A percentile compares a stretch with the other conserved stretches of the same genome.
Conservation (phyloP, 768 basidiomycete species). For the Cantharellus cinnabarinus region DNA sequence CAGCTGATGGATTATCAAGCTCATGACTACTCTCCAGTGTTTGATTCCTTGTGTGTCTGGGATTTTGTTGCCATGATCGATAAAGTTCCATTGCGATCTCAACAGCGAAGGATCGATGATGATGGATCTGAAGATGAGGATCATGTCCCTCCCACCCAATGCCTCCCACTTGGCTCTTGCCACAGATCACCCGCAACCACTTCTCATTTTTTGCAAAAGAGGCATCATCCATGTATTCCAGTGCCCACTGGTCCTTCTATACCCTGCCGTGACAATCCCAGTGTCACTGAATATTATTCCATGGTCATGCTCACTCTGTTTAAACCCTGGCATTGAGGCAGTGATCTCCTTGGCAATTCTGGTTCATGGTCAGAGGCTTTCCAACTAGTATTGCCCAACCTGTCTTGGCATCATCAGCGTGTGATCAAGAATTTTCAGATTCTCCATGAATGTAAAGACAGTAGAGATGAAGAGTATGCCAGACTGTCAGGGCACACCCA, state of each 20-base stretch:
- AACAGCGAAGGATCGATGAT: constrained; percentile 11
- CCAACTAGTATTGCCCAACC: neutral
- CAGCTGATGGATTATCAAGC: constrained; percentile 11
- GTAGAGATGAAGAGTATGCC: neutral
- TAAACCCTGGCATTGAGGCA: constrained; percentile 21
- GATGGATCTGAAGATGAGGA: neutral
- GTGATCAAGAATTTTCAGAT: neutral
- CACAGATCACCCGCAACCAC: too few species aligned
- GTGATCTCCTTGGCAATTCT: constrained; percentile 12
- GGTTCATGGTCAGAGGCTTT: constrained; percentile 19
- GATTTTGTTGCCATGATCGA: neutral
- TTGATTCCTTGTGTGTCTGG: neutral
- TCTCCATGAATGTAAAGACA: neutral
- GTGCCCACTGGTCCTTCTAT: constrained; percentile 19
- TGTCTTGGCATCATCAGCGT: neutral
- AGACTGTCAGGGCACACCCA: neutral
- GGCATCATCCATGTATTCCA: constrained; percentile 13
- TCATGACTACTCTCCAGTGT: neutral
- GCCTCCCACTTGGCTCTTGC: too few species aligned
- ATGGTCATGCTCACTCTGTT: constrained; percentile 25
- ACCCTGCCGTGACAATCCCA: constrained; percentile 15
- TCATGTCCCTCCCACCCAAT: too few species aligned
- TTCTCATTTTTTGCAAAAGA: constrained; percentile 11
- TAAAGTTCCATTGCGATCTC: neutral
- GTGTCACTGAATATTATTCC: constrained; percentile 12